Conservation (phyloP, 176 grass and related monocot genomes). For the Bothriochloa decipiens region DNA sequence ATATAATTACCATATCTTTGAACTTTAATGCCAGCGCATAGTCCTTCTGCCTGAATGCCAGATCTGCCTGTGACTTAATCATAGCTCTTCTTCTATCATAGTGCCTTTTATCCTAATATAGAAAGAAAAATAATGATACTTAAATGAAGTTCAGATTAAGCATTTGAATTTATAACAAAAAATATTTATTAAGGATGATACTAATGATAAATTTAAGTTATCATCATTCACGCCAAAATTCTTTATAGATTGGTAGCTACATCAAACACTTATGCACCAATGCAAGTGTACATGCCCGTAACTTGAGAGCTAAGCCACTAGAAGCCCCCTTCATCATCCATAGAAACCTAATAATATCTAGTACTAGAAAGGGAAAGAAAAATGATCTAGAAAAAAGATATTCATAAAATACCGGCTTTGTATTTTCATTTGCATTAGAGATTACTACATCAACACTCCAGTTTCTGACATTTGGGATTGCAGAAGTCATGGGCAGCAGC, state of each 20-base stretch:
- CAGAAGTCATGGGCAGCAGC: conserved; percentile 45
- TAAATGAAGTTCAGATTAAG: background rate
- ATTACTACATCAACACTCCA: conserved; percentile 56
- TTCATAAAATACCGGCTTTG: conserved; percentile 40
- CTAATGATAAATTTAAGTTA: background rate
- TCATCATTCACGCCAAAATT: background rate
- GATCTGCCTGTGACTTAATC: background rate
- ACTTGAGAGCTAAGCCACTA: background rate
- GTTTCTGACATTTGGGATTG: conserved; percentile 35
- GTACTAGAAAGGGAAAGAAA: background rate
- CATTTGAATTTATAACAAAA: background rate
- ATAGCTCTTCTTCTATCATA: background rate
- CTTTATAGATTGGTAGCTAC: background rate
- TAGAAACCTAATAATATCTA: background rate
- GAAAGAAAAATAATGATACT: background rate
- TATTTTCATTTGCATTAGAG: conserved; percentile 36
- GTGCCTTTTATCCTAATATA: background rate
- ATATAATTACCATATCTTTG: background rate
- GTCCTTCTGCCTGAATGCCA: conserved; percentile 5
- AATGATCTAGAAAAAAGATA: background rate
- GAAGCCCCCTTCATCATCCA: background rate
- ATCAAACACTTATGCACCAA: background rate
- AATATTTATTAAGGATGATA: background rate
- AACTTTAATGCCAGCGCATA: background rate
- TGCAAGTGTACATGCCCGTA: background rate